Evolutionary conservation across 805 yeast species (phyloP).

Genomic region (Kodamaea laetipori): DNA sequence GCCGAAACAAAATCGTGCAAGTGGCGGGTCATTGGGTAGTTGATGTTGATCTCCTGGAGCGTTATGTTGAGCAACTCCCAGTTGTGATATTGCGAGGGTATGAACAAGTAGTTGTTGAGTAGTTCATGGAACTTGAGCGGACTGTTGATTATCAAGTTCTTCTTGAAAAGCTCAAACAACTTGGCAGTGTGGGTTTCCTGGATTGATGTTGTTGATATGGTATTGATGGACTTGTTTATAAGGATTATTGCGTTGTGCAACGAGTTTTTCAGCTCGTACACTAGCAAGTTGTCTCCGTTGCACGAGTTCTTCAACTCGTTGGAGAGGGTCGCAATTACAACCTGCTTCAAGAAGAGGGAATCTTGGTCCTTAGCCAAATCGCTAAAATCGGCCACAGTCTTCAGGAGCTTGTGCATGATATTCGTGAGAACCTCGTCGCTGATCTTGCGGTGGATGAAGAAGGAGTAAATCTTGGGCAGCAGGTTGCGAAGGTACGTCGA

Average conservation of each 20-base stretch:
- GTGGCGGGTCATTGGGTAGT: constrained; percentile 20
- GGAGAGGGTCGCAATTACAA: constrained; percentile 33
- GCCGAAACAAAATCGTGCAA: constrained; percentile 19
- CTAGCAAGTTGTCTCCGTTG: constrained; percentile 22
- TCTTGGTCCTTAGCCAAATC: constrained; percentile 14
- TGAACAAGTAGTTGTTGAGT: constrained; percentile 47
- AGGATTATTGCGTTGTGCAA: constrained; percentile 57
- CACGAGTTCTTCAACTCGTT: constrained; percentile 35
- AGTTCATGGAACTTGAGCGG: constrained; percentile 54
- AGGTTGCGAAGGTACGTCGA: constrained; percentile 39
- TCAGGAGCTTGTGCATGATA: constrained; percentile 31
- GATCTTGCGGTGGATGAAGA: constrained; percentile 17
- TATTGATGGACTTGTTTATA: constrained; percentile 45
- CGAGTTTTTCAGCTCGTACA: constrained; percentile 40
- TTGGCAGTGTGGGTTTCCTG: constrained; percentile 4
- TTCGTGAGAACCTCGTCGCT: constrained; percentile 9
- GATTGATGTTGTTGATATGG: constrained; percentile 2
- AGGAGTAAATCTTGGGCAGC: constrained; percentile 24
- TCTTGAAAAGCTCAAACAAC: constrained; percentile 47
- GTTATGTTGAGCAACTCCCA: constrained; percentile 50
- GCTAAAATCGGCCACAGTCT: constrained; percentile 20
- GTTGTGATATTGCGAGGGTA: constrained; percentile 42
- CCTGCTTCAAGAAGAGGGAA: constrained; percentile 26
- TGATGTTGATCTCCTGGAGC: constrained; percentile 46
- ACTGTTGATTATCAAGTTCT: constrained; percentile 51